Base-by-base conservation (phyloP, 768 basidiomycete species). In the Postia placenta region DNA sequence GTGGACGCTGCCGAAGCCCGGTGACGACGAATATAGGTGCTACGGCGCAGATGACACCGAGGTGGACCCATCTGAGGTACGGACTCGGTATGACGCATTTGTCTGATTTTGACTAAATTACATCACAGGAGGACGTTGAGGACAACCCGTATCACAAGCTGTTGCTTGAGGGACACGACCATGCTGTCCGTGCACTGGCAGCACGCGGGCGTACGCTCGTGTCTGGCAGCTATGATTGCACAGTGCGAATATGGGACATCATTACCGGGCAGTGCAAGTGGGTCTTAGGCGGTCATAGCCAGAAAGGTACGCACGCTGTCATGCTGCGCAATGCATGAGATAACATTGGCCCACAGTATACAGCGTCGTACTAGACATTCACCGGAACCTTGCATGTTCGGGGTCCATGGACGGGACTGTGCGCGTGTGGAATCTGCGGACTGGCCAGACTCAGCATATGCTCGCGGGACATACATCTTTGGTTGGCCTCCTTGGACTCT, bases 321-420 rank as follows among this genome's bases (percentile, higher is more conserved):
- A n/a, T n/a, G n/a, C n/a, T 30, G 25, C n/a, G 25, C 37, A 12
- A n/a, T 48, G 25, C 35, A 43, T 39, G 33, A 45, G 33, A 44
- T 47, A 19, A 47, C 26, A 4, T 60, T 53, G 45, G 23, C 17
- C 42, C 45, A 47, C 66, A 93, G 95, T 98, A 4, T 98, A 98
- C 72, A 92, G 89, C 64, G 91, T 98, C 45, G 92, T 94, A 11
- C 78, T 94, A 35, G 95, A 98, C 63, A 76, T 83, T 35, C 71
- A 74, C 41, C 87, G 93, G 17, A 83, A 91, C 47, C 89, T 93
- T 63, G 92, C 92, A 23, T 93, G 91, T 56, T 98, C 96, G 2
- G 95, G 95, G 6, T 97, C 94, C 3, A 95, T 97, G 94, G 95
- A 98, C 65, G 89, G 92, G 40, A 94, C 92, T 1, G 94, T 98